Evolutionary conservation across 495 filamentous ascomycete genomes (phyloP), one percentile per base, ranked within the genome.

Genomic region (Podospora bellae-mahoneyi): DNA sequence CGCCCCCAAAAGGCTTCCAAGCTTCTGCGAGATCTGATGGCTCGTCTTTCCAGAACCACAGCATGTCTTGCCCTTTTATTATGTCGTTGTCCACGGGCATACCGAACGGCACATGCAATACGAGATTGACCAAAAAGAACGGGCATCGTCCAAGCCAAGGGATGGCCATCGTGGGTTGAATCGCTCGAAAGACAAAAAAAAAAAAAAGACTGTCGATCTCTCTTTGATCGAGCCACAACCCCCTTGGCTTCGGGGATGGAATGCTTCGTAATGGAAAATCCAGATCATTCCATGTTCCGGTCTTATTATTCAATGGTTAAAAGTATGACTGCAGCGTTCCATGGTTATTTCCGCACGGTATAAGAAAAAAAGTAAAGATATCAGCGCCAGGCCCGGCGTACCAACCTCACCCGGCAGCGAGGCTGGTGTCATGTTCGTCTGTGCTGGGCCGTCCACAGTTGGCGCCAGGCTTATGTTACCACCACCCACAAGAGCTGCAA

Each of bases 101-200:
- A 61, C 59, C 59, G 59, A 61, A 58, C n/a, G 59, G 59, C 59
- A 30, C 59, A 61, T 61, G 27, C 26, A 61, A 61, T 61, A 61
- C 59, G 59, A 61, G 59, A 48, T 48, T 6, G 39, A 61, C 27
- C 59, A 59, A 28, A 61, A 28, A 61, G 59, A 18, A 18, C 16
- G 23, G 59, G 59, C 59, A 30, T 26, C 59, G 30, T 27, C 23
- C 26, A 61, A 61, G 59, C 59, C 59, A 61, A 61, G 27, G 59
- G 59, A 61, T 30, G 27, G 59, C 16, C 23, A 26, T 30, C 15
- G 5, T 28, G 1, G 23, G 27, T 26, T 28, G 16, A 23, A 32
- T 48, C 39, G 39, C 23, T 48, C 39, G 39, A 48, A 48, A 10
- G 39, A 1, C 39, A 48, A 18, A 48, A 10, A 30, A 23, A 23